These are phyloP conservation scores for Globisporangium megalacanthum DNA, from an alignment of 352 stramenopile genomes.

Conservation along the genomic window DNA sequence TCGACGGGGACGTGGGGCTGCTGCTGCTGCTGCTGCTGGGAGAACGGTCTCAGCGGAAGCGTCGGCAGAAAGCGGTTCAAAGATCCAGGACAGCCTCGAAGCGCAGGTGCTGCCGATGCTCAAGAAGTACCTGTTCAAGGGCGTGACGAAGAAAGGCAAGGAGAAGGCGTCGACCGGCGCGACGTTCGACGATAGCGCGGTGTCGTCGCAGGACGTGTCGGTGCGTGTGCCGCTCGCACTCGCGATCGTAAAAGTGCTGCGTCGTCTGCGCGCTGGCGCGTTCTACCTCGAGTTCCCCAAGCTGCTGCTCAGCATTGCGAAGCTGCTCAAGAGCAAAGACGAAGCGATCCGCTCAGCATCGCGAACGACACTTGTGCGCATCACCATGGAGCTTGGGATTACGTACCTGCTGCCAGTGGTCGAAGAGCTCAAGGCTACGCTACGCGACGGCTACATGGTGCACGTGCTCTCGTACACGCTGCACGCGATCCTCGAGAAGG, in stretches of 20 bases:
- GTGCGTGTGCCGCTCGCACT: conserved; percentile 93
- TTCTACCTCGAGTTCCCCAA: conserved; percentile 94
- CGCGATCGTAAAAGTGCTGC: conserved; percentile 96
- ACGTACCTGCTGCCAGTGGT: conserved; percentile 83
- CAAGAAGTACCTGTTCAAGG: conserved; percentile 83
- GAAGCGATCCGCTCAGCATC: conserved; percentile 90
- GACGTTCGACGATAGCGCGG: conserved; percentile 46
- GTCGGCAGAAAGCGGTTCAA: conserved; percentile 22
- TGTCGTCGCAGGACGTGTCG: conserved; percentile 40
- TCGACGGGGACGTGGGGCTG: conserved; percentile 4
- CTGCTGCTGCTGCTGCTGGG: conserved; percentile 6
- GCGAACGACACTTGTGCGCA: conserved; percentile 92
- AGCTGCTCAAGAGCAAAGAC: conserved; percentile 89
- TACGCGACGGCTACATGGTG: conserved; percentile 82
- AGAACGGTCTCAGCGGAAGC: conserved; percentile 14
- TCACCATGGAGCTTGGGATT: conserved; percentile 88
- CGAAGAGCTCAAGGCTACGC: conserved; percentile 74
- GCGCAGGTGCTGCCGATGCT: conserved; percentile 82
- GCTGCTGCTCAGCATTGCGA: conserved; percentile 90
- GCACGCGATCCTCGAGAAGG: conserved; percentile 77
- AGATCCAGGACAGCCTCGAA: conserved; percentile 77
- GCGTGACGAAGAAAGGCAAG: conserved; percentile 43
- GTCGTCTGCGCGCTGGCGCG: conserved; percentile 83
- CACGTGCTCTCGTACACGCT: conserved; percentile 86
- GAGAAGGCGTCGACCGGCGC: conserved; percentile 16